Evolutionary conservation across 805 yeast species (phyloP), one percentile per base, ranked within the genome.

Genomic region (Clavispora asparagi): DNA sequence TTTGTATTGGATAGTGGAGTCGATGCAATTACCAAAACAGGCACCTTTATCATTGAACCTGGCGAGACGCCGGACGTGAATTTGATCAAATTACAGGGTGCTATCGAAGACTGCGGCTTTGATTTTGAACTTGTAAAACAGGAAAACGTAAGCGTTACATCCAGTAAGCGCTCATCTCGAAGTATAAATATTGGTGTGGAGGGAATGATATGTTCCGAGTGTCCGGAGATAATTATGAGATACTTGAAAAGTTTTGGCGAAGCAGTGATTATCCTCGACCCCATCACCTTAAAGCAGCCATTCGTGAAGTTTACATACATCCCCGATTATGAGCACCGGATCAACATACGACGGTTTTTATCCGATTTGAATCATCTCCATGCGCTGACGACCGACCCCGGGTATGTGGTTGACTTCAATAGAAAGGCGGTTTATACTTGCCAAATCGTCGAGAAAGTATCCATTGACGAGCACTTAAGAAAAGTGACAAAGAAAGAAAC

Each of bases 141-240:
- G 6, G 70, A 68, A 29, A 72, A 70, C 41, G 70, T 76, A 32
- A 72, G 73, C 51, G 76, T 73, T 48, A 70, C 77, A 1, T 70
- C 76, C n/a, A 67, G 73, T 2, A 72, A 74, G 49, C 71, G 70
- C 37, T 69, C 64, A 39, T 69, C 84, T 3, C 71, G 92, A 52
- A 71, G 81, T 0, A 76, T 85, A 39, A 77, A 77, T 48, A 65
- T 86, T 45, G 71, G 67, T 38, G 71, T 85, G 8, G 70, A 69
- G 1, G 90, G 90, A 0, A 83, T 85, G 87, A 81, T 64, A 59
- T 86, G 92, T 63, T 77, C 72, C 12, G 79, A 81, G 56, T 86
- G 92, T 59, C 92, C 92, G 1, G 75, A 71, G 30, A 59, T 72
- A 1, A 72, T 85, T 28, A 75, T 73, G 56, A 63, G 69, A 4